Base-by-base conservation (phyloP, 2,329 filamentous ascomycete species). In the Penicillium verrucosum region DNA sequence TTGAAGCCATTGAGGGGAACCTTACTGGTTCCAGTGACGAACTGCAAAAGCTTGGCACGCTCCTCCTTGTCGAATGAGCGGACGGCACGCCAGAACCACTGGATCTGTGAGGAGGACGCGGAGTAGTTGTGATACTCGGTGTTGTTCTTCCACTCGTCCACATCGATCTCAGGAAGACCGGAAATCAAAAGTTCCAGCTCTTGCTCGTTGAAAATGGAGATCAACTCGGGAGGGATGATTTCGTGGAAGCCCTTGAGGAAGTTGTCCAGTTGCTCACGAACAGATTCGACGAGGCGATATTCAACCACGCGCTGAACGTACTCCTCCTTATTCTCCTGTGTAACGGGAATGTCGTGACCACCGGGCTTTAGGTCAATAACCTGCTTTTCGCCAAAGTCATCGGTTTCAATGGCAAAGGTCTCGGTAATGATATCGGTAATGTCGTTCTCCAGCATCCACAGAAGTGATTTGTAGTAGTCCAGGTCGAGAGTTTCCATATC, bases 61-160 rank as follows among this genome's bases (percentile, higher is more conserved):
- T 99, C 95, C 78, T 99, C 95, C 78, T 97, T 97, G 80, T 97
- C 95, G 70, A 97, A 99, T 5, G 92, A 96, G 67, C 94, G 88
- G 42, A 99, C 86, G 27, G 94, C 94, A 69, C 95, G 89, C 94
- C 94, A 99, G 85, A 99, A 99, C 94, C 94, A 99, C 74, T 97
- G 92, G 58, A 99, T 96, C 73, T 99, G 95, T 43, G 91, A 90
- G 3, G 94, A 97, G 0, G 92, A 93, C 32, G 90, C 88, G 5
- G 86, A 91, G 78, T 99, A 99, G 75, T 97, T 97, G 77, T 97
- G 93, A 68, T 99, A 97, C 72, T 99, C 95, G 2, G 93, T 96
- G 76, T 97, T 96, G 77, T 90, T 92, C 84, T 96, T 97, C 94
- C 94, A 99, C 77, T 99, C 94, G 70, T 99, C 94, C 40, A 97